Percentiles rank a stretch among this genome's conserved stretches.
phyloP scores from a whole-genome alignment of 2,329 filamentous ascomycete genomes.

The Aureobasidium melanogenum region DNA sequence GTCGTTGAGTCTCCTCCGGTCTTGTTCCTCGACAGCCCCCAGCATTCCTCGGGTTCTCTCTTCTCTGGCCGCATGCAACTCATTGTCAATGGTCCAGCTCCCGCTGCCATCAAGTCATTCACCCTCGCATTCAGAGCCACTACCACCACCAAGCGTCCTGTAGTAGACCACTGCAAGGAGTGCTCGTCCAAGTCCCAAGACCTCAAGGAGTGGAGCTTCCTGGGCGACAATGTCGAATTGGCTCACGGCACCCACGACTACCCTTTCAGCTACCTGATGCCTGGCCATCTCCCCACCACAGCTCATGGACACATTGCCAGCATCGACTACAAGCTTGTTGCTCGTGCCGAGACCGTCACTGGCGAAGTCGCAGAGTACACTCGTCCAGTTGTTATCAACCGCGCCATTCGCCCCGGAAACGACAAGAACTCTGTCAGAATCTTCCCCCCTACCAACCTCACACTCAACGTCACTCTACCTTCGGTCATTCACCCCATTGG shows the following conservation, averaged over 20 bases:
- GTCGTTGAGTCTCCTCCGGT: slow-evolving; percentile 79
- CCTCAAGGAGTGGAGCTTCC: slow-evolving; percentile 70
- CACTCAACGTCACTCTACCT: slow-evolving; percentile 71
- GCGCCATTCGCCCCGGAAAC: slow-evolving; percentile 66
- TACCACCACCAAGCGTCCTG: slow-evolving; percentile 71
- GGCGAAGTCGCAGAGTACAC: slow-evolving; percentile 57
- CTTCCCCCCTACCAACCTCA: slow-evolving; percentile 93
- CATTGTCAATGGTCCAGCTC: slow-evolving; percentile 55
- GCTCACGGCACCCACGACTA: slow-evolving; percentile 55
- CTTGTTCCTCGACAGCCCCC: slow-evolving; percentile 68
- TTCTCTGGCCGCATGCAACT: slow-evolving; percentile 77
- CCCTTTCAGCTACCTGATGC: slow-evolving; percentile 81
- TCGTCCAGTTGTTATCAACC: slow-evolving; percentile 63
- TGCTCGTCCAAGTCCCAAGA: slow-evolving; percentile 65
- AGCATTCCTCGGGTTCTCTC: slow-evolving; percentile 71
- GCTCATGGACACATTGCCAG: slow-evolving; percentile 64
- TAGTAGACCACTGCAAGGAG: slow-evolving; percentile 66
- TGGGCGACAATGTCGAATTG: slow-evolving; percentile 39
- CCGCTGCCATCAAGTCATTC: slow-evolving; percentile 59
- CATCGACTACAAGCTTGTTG: slow-evolving; percentile 71
- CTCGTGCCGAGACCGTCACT: slow-evolving; percentile 52
- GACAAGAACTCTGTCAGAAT: slow-evolving; percentile 88
- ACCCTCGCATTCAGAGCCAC: slow-evolving; percentile 62
- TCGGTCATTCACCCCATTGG: slow-evolving; percentile 80
- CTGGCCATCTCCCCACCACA: slow-evolving; percentile 75